phyloP scores from a whole-genome alignment of 345 rosid genomes.

The Psidium friedrichsthalianum region DNA sequence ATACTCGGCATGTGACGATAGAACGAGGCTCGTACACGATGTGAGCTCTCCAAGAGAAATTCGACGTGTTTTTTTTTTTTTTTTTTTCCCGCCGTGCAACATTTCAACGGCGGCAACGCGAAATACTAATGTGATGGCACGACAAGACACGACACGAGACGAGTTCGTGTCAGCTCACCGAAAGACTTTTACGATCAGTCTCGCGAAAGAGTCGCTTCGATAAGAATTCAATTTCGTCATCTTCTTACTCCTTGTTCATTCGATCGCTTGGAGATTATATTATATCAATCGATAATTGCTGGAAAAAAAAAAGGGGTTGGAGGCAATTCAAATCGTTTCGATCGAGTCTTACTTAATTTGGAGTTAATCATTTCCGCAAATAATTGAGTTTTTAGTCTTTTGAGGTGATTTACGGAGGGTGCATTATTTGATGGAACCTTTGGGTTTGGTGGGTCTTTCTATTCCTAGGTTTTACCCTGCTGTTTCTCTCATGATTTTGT shows the following conservation, averaged over 20 bases:
- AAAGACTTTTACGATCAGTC: not conserved
- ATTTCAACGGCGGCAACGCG: not conserved
- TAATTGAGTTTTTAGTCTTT: not conserved
- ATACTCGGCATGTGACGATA: not conserved
- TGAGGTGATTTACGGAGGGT: not conserved
- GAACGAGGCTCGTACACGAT: not conserved
- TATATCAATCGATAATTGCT: not conserved
- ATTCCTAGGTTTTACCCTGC: not conserved
- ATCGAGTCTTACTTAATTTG: not conserved
- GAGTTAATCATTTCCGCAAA: not conserved
- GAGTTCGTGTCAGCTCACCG: accelerated
- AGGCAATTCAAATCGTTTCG: not conserved
- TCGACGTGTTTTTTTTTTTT: not conserved
- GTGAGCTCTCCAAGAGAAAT: not conserved
- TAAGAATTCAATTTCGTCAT: not conserved
- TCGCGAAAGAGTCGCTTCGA: not conserved
- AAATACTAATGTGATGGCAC: accelerated
- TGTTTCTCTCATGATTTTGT: not conserved
- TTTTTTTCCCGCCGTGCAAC: not conserved
- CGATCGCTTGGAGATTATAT: not conserved
- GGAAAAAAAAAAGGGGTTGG: no score
- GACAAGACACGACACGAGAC: accelerated
- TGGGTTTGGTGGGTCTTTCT: not conserved
- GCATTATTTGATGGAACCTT: not conserved
- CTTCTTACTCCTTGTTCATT: not conserved